These are phyloP conservation scores for Colletotrichum sp. DNA, from an alignment of 2,329 filamentous ascomycete species.

Conservation along the genomic window DNA sequence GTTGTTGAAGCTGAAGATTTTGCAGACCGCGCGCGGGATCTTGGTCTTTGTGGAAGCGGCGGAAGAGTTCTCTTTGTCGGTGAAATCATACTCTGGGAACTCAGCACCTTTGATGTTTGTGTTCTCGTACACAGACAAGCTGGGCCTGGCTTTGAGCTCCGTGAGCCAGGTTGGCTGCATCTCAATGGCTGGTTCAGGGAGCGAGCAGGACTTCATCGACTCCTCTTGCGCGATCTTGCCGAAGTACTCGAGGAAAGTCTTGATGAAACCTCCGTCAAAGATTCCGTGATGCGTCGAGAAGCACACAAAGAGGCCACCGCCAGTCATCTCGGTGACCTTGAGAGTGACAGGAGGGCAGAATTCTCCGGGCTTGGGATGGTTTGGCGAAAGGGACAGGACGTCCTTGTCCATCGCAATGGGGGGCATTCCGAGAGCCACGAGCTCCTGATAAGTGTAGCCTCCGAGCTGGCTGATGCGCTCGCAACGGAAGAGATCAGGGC, in stretches of 20 bases:
- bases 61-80: not conserved
- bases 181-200: too few relatives aligned
- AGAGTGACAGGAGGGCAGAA: constrained; percentile 2
- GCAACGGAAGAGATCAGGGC: not conserved
- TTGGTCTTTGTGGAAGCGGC: not conserved
- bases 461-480: not conserved
- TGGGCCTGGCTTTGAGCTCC: not conserved
- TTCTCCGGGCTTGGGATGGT: constrained; percentile 4
- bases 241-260: constrained; percentile 6
- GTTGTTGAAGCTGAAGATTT: not conserved
- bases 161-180: not conserved
- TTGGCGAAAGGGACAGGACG: not conserved
- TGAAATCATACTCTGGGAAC: constrained; percentile 6
- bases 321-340: not conserved
- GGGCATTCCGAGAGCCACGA: not conserved
- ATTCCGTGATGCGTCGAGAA: constrained; percentile 46
- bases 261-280: constrained; percentile 23
- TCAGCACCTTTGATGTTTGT: not conserved
- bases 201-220: too few relatives aligned
- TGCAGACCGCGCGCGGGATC: not conserved
- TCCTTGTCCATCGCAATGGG: constrained; percentile 7
- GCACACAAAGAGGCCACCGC: constrained; percentile 13
- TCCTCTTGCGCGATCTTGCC: not conserved
- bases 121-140: not conserved
- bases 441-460: not conserved